phyloP scores from a whole-genome alignment of 2,329 filamentous ascomycete genomes.

The Diaporthe sp. region DNA sequence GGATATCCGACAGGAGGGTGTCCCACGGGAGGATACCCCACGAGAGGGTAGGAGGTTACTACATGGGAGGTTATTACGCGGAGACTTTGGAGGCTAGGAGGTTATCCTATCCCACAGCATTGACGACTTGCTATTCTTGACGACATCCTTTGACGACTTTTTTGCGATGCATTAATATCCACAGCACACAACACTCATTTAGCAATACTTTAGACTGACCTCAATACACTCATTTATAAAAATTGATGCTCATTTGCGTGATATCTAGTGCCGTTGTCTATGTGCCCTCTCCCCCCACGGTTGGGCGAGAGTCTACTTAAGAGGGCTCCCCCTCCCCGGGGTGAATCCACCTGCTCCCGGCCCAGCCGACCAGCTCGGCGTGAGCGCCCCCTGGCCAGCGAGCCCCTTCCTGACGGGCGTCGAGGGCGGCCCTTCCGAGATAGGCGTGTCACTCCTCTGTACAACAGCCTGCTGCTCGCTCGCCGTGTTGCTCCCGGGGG shows the following conservation, averaged over 20 bases:
- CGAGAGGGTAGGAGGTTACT: background rate
- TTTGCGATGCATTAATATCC: background rate
- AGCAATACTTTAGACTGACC: background rate
- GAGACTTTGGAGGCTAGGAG: background rate
- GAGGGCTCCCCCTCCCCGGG: conserved; percentile 27
- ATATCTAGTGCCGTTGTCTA: background rate
- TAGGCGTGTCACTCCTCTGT: conserved; percentile 28
- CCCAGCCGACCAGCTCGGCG: conserved; percentile 31
- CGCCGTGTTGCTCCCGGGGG: conserved; percentile 29
- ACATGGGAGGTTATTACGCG: background rate
- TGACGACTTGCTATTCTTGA: background rate
- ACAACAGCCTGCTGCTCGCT: background rate
- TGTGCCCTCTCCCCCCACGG: background rate
- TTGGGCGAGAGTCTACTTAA: conserved; percentile 12
- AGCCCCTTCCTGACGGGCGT: conserved; percentile 35
- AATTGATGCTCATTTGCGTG: conserved; percentile 20
- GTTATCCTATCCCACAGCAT: background rate
- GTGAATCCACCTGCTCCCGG: conserved; percentile 31
- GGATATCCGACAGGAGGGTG: background rate
- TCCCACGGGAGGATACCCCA: too few relatives aligned
- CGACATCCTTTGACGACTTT: background rate
- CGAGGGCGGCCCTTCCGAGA: conserved; percentile 34
- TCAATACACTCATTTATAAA: conserved; percentile 5
- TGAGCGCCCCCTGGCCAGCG: conserved; percentile 20
- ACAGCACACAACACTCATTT: background rate